Conservation (phyloP, 805 yeast species). For the Pichia scutulata region DNA sequence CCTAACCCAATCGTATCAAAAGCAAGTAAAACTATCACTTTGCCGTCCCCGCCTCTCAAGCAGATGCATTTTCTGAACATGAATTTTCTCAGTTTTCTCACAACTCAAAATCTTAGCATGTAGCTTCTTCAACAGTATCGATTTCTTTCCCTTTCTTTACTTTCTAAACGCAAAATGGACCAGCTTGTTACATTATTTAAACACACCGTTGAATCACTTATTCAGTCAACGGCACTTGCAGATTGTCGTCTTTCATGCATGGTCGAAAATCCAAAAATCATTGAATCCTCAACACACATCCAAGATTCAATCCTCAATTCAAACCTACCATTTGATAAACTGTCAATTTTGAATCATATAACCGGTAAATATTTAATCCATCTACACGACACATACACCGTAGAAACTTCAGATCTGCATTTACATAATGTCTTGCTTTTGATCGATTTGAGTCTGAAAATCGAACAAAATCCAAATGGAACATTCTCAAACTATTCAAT, state of each 20-base stretch:
- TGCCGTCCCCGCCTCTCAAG: too few species aligned
- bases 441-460: slow-evolving; percentile 19
- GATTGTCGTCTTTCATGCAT: not conserved
- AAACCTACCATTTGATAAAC: not conserved
- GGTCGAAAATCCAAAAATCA: not conserved
- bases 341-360: not conserved
- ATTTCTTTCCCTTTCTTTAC: too few species aligned
- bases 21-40: too few species aligned
- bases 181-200: not conserved
- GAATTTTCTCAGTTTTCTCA: too few species aligned
- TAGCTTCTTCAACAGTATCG: too few species aligned
- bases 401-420: not conserved
- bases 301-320: not conserved
- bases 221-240: not conserved
- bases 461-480: slow-evolving; percentile 5
- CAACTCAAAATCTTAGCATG: too few species aligned
- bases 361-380: slow-evolving; percentile 1
- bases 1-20: too few species aligned
- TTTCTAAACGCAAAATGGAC: not conserved
- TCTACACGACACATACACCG: not conserved
- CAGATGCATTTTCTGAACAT: too few species aligned
- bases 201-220: not conserved
- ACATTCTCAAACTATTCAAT: slow-evolving; percentile 16
- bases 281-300: not conserved
- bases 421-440: slow-evolving; percentile 11